Evolutionary conservation across 2,329 filamentous ascomycete genomes (phyloP), one percentile per base, ranked within the genome.

Genomic region (Blastomyces percursus): DNA sequence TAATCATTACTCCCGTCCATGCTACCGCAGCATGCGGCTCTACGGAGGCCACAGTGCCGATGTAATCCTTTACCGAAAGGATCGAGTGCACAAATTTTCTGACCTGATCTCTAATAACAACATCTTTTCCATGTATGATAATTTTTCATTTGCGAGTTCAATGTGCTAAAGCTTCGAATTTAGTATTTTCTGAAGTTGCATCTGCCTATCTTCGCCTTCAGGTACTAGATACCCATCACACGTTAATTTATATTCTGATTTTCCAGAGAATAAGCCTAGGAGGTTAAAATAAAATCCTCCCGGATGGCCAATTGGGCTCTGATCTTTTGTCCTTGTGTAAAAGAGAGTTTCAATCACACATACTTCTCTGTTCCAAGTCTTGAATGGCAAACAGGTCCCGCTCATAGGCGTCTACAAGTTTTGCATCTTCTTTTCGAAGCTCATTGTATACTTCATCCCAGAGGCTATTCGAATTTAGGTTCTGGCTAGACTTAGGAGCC

Each of bases 361-460:
- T 46, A 58, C 55, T 38, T 44, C 44, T 9, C 14, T 46, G 35
- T 24, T 30, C 16, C 24, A 24, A 30, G 24, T 42, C 11, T 9
- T 44, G 38, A 42, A 24, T 44, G 8, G 55, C 38, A 19, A 58
- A 24, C 11, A 58, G 24, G 24, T 24, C 55, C 24, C 38, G n/a
- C 21, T 58, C 55, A 58, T 58, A 58, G 24, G 38, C 55, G 19
- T 58, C 55, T 58, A 58, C 38, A 42, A 58, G 35, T 12, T 58
- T 42, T n/a, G 55, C 6, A n/a, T 58, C 38, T 42, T 58, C 55
- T 24, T 58, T 58, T 44, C 40, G 55, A 42, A 58, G 55, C 16
- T 42, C 40, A 19, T 27, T 30, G 19, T 58, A 58, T 58, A 38
- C 55, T 44, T 58, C 55, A 42, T 58, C 55, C 55, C 55, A 58